These are phyloP conservation scores for Lumnitzera littorea DNA, from an alignment of 345 rosid genomes.

Conservation along the genomic window DNA sequence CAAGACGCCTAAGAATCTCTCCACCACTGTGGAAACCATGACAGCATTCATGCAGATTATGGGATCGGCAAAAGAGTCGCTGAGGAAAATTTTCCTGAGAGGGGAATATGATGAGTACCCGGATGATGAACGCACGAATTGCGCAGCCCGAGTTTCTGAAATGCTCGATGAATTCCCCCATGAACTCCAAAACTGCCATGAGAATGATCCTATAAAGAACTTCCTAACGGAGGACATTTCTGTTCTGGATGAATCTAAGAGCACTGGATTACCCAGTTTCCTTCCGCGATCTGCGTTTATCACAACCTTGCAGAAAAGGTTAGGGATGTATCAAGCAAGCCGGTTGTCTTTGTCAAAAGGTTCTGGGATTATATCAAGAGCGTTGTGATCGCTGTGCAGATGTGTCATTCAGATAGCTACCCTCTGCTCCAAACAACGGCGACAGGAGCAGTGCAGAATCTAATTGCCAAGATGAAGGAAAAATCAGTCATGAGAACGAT, in stretches of 20 bases:
- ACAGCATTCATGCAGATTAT: slow-evolving; percentile 33
- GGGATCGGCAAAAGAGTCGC: slow-evolving; percentile 32
- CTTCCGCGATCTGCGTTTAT: slow-evolving; percentile 23
- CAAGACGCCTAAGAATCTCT: slow-evolving; percentile 19
- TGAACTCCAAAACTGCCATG: slow-evolving; percentile 4
- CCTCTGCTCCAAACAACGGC: slow-evolving; percentile 12
- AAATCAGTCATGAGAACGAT: too few relatives aligned
- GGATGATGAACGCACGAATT: slow-evolving; percentile 22
- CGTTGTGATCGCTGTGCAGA: too few relatives aligned
- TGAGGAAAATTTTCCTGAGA: slow-evolving; percentile 27
- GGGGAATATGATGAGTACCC: slow-evolving; percentile 39
- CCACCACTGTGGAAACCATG: slow-evolving; percentile 29
- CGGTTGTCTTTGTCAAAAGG: slow-evolving; percentile 4
- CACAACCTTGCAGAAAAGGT: slow-evolving; percentile 14
- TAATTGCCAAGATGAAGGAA: slow-evolving; percentile 23
- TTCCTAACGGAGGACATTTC: slow-evolving; percentile 21
- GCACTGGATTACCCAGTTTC: slow-evolving; percentile 28
- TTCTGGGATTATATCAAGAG: slow-evolving; percentile 21
- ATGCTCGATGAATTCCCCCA: slow-evolving; percentile 10
- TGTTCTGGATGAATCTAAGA: slow-evolving; percentile 23
- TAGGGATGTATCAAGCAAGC: slow-evolving; percentile 7
- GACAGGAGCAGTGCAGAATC: slow-evolving; percentile 16
- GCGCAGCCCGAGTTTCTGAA: slow-evolving; percentile 21
- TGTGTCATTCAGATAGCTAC: slow-evolving; percentile 14
- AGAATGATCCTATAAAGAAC: slow-evolving; percentile 3